These are phyloP conservation scores for Claviceps africana DNA, from an alignment of 2,329 filamentous ascomycete species.

Conservation along the genomic window DNA sequence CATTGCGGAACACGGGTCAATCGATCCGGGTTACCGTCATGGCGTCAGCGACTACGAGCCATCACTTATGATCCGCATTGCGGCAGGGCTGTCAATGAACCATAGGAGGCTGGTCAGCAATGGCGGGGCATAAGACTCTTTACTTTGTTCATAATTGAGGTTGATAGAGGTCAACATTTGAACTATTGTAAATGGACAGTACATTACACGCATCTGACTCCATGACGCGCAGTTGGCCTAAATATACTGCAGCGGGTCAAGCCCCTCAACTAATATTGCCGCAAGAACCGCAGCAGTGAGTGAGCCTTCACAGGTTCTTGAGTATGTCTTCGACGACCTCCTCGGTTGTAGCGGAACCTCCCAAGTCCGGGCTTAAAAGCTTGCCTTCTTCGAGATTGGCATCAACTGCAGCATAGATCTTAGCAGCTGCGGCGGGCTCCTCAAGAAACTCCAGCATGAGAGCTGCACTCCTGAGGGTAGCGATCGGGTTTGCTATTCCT, in stretches of 20 bases:
- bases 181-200: background rate
- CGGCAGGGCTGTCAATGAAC: background rate
- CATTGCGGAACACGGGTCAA: background rate
- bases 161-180: background rate
- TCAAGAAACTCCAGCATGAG: slow-evolving; percentile 95
- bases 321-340: slow-evolving; percentile 82
- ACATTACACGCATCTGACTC: too few relatives aligned
- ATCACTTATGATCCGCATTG: background rate
- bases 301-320: slow-evolving; percentile 50
- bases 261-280: background rate
- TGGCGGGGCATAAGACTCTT: background rate
- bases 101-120: background rate
- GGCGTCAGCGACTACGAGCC: background rate
- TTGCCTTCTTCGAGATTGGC: slow-evolving; percentile 73
- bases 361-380: slow-evolving; percentile 77
- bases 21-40: background rate
- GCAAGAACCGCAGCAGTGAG: background rate
- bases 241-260: too few relatives aligned
- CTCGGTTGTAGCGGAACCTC: slow-evolving; percentile 71
- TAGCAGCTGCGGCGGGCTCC: slow-evolving; percentile 71
- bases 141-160: background rate
- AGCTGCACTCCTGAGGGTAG: slow-evolving; percentile 77
- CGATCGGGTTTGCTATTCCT: slow-evolving; percentile 91
- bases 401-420: slow-evolving; percentile 86
- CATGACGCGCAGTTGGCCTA: background rate